Evolutionary conservation across 352 stramenopile species (phyloP), one percentile per base, ranked within the genome.

Genomic region (Phytophthora constricta): DNA sequence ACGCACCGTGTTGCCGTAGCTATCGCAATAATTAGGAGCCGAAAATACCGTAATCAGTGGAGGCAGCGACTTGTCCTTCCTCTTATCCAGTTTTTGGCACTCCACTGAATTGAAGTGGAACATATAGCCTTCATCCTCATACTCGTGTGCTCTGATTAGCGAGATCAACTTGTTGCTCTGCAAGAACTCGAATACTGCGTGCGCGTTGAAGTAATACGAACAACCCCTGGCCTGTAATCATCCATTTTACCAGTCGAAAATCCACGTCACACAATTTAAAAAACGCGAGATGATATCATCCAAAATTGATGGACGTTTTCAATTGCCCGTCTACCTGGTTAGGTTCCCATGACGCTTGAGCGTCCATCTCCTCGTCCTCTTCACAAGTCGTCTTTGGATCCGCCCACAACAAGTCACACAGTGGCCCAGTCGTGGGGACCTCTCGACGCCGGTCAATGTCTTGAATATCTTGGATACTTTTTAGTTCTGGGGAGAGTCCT

Each of bases 21-120:
- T 79, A 72, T 98, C 95, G 58, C 95, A 99, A 71, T 99, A 98
- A 62, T 98, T 98, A 1, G 95, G 92, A 5, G 96, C 96, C 20
- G 87, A 98, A 77, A 98, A 99, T 4, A 99, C 86, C 0, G 96
- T 99, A 45, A 99, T 91, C 17, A 99, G 70, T 17, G 87, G 85
- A 28, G 85, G 74, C 45, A 92, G 63, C 2, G 65, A 72, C 20
- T 77, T 85, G 59, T 89, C 72, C 0, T 60, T 14, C 14, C 86
- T 74, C 11, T 63, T 75, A 52, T 93, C 86, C 17, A 94, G 41
- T 0, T 43, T 55, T 17, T 66, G 48, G 62, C 72, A 91, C 33
- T 79, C 60, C 4, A 77, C 57, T 4, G 72, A 77, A 39, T 73
- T 52, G 34, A 91, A 94, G 43, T 95, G 84, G 25, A 82, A 82